A percentile compares a stretch with the other conserved stretches of the same genome.
Conservation (phyloP, 2,329 filamentous ascomycete genomes). For the Metarhizium guizhouense region DNA sequence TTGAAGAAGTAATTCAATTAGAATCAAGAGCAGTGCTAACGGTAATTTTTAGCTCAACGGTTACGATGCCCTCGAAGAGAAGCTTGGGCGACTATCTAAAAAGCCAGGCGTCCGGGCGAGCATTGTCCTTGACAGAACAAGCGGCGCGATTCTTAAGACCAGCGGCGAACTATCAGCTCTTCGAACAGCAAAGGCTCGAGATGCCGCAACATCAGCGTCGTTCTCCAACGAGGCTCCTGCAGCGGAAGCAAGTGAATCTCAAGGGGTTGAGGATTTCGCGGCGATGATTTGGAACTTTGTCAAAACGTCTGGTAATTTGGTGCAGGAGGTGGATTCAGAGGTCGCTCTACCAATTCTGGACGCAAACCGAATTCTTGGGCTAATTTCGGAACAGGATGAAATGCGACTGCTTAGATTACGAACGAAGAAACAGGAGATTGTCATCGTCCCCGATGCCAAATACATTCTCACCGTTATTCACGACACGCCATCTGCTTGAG, state of each 20-base stretch:
- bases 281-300: constrained; percentile 70
- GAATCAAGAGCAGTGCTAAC: not conserved
- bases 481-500: constrained; percentile 63
- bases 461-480: constrained; percentile 74
- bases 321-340: constrained; percentile 66
- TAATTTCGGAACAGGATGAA: constrained; percentile 51
- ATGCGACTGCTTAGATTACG: constrained; percentile 66
- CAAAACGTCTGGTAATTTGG: constrained; percentile 56
- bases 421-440: constrained; percentile 78
- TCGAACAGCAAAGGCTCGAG: constrained; percentile 26
- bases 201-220: constrained; percentile 27
- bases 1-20: not conserved
- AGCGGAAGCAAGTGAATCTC: constrained; percentile 38
- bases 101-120: constrained; percentile 75
- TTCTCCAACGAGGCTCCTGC: constrained; percentile 36
- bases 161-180: constrained; percentile 59
- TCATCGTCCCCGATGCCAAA: constrained; percentile 73
- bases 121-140: constrained; percentile 62
- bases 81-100: constrained; percentile 61
- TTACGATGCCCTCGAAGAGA: constrained; percentile 54
- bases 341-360: constrained; percentile 26
- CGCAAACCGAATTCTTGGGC: constrained; percentile 3
- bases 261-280: constrained; percentile 64
- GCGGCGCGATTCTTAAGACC: constrained; percentile 66
- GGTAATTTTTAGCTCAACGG: constrained; percentile 28